Base-by-base conservation (phyloP, 441 rosid genomes). In the Populus tomentosa region DNA sequence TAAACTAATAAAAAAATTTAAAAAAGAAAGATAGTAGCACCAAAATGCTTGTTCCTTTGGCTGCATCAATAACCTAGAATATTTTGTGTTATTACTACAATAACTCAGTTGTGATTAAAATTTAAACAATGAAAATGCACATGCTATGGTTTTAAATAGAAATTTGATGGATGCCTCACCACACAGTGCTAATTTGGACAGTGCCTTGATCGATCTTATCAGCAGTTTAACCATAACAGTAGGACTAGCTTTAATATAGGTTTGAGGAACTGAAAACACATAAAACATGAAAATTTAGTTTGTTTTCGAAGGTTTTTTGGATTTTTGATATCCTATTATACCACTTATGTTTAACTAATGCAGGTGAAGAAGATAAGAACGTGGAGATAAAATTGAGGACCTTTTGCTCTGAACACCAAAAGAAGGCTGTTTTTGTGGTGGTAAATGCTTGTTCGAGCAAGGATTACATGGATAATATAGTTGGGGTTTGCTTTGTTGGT, bases 371-470 rank as follows among this genome's bases (percentile, higher is more conserved):
- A 78, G 98, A 87, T 81, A 94, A 89, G 83, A 90, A 95, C 71
- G 90, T 95, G 72, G 99, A 95, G 89, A 84, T 95, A 38, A 95
- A 92, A 84, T 80, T 94, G 88, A 89, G 85, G 89, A 92, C 95
- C 10, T 91, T 91, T 79, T 89, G 90, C 80, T 80, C 82, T 13
- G 91, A 87, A 76, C 84, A 77, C 61, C 80, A 83, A 77, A 85
- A 88, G 75, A 87, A 88, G 82, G 90, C 98, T 4, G 91, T 92
- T 76, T 95, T 89, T 77, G 84, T 95, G 70, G 92, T 95, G 70
- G 98, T 94, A 53, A 95, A 95, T 78, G 97, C 97, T 69, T 95
- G 99, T 80, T 92, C 92, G 28, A 94, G 97, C 90, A 92, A 85
- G 89, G 99, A 95, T 88, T 91, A 88, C 84, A 79, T 81, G 67